phyloP scores from a whole-genome alignment of 2,329 filamentous ascomycete species.

The Mollisia scopiformis region DNA sequence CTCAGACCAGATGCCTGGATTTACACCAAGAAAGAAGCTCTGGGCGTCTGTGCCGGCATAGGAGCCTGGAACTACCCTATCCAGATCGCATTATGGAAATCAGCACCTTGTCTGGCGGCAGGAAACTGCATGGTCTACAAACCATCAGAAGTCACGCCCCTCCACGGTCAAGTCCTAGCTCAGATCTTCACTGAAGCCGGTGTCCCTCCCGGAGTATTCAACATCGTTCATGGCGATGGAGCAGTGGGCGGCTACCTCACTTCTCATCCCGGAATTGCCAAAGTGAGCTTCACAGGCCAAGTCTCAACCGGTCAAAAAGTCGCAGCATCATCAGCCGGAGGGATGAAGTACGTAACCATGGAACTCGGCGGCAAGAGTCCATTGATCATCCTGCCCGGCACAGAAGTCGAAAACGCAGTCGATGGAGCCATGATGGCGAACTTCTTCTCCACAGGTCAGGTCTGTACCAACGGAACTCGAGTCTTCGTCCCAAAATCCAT shows the following conservation, averaged over 20 bases:
- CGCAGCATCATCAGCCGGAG: slow-evolving; percentile 71
- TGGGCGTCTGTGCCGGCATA: slow-evolving; percentile 85
- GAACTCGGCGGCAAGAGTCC: slow-evolving; percentile 89
- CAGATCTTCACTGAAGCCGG: slow-evolving; percentile 79
- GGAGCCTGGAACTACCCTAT: slow-evolving; percentile 94
- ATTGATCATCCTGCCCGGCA: slow-evolving; percentile 78
- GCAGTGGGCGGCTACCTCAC: slow-evolving; percentile 78
- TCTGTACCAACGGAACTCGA: slow-evolving; percentile 90
- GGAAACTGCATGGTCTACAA: slow-evolving; percentile 94
- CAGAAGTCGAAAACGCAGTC: slow-evolving; percentile 77
- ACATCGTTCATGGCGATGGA: slow-evolving; percentile 80
- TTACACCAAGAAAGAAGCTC: slow-evolving; percentile 78
- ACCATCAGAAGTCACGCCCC: slow-evolving; percentile 82
- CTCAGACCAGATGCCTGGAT: slow-evolving; percentile 78
- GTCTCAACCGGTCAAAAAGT: slow-evolving; percentile 84
- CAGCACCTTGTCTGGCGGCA: slow-evolving; percentile 80
- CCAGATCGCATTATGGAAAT: slow-evolving; percentile 90
- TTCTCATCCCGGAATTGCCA: slow-evolving; percentile 72
- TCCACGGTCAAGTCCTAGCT: slow-evolving; percentile 78
- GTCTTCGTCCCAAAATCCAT: slow-evolving; percentile 76
- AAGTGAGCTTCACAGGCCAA: slow-evolving; percentile 90
- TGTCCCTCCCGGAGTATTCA: slow-evolving; percentile 82
- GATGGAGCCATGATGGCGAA: slow-evolving; percentile 93
- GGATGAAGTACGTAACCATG: slow-evolving; percentile 92
- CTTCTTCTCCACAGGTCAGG: slow-evolving; percentile 89